phyloP scores from a whole-genome alignment of 2,329 filamentous ascomycete genomes.

The Colletotrichum aenigma region DNA sequence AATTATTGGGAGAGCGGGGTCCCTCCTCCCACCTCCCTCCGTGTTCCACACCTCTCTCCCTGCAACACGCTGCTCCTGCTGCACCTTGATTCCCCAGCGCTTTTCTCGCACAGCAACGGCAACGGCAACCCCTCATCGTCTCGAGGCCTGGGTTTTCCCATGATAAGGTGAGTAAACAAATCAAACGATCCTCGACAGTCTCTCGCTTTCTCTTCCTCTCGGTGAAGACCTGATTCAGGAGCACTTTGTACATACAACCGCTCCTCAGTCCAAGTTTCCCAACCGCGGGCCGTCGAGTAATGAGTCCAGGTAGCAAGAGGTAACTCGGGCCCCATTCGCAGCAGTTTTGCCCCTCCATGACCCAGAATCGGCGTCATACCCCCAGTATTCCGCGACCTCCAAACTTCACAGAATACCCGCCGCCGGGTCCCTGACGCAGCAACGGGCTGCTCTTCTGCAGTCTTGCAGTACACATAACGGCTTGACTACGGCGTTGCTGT shows the following conservation, averaged over 20 bases:
- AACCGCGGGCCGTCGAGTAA: not conserved
- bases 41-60: not conserved
- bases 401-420: not conserved
- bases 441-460: not conserved
- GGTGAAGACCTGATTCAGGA: not conserved
- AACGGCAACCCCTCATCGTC: not conserved
- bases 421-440: not conserved
- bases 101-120: not conserved
- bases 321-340: not conserved
- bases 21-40: not conserved
- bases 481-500: not conserved
- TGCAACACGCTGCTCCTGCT: not conserved
- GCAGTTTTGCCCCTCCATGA: conserved; percentile 13
- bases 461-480: not conserved
- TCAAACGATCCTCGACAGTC: not conserved
- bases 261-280: not conserved
- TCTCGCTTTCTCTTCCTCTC: not conserved
- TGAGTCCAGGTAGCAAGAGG: not conserved
- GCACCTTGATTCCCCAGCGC: not conserved
- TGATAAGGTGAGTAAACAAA: not conserved
- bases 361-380: conserved; percentile 20
- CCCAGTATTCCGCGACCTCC: conserved; percentile 6
- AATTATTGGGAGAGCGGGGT: not conserved
- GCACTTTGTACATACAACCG: not conserved
- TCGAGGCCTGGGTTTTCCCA: not conserved